Percentiles rank a stretch among this genome's conserved stretches.
These are phyloP conservation scores for Discostella stelligera DNA, from an alignment of 352 stramenopile genomes.

Conservation along the genomic window DNA sequence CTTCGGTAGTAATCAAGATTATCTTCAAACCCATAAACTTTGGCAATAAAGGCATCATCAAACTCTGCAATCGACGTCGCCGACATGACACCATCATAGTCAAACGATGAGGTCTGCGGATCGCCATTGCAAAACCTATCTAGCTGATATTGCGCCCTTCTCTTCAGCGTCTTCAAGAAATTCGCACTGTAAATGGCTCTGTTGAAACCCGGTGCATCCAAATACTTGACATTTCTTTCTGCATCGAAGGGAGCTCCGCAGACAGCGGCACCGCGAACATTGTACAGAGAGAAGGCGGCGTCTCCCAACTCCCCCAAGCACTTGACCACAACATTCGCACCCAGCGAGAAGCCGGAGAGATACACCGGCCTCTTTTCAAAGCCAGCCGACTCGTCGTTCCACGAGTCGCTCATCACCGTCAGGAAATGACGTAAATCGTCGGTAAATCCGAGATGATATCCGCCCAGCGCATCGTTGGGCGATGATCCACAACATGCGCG, in stretches of 20 bases:
- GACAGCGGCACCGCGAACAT: conserved; percentile 61
- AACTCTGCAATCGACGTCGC: conserved; percentile 69
- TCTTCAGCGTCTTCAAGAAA: conserved; percentile 57
- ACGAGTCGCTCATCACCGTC: conserved; percentile 29
- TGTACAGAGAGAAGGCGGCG: conserved; percentile 47
- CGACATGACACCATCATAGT: conserved; percentile 40
- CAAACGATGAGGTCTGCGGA: conserved; percentile 39
- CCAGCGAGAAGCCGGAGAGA: conserved; percentile 80
- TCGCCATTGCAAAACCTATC: conserved; percentile 45
- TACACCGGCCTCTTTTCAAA: conserved; percentile 66
- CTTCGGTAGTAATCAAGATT: conserved; percentile 74
- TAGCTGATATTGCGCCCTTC: conserved; percentile 35
- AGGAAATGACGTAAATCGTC: conserved; percentile 80
- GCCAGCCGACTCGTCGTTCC: conserved; percentile 13
- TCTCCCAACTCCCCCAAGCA: conserved; percentile 77
- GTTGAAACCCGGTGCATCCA: conserved; percentile 52
- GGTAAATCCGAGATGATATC: conserved; percentile 84
- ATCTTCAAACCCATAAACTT: conserved; percentile 70
- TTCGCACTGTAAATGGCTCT: conserved; percentile 45
- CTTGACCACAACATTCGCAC: conserved; percentile 84
- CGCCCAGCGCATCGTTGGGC: conserved; percentile 60
- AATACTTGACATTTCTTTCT: conserved; percentile 39
- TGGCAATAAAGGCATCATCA: conserved; percentile 63
- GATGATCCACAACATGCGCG: conserved; percentile 69
- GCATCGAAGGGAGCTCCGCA: conserved; percentile 59